phyloP scores from a whole-genome alignment of 2,329 filamentous ascomycete species.

The Penicillium sp. region DNA sequence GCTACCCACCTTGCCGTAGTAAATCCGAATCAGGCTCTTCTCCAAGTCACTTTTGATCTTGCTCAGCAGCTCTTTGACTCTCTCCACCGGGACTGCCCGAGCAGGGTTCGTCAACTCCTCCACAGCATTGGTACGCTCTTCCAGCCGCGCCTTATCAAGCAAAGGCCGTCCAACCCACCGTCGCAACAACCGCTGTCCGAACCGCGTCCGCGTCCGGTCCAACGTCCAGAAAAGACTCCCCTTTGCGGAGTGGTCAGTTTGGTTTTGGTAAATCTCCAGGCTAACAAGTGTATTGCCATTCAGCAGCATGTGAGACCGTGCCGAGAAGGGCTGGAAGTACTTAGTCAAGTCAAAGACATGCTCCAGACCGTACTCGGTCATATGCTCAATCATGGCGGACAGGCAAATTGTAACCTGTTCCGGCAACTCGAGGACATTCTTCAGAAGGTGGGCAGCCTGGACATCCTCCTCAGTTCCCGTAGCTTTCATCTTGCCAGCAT shows the following conservation, averaged over 20 bases:
- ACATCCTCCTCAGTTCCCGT: slow-evolving; percentile 51
- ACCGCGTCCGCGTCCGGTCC: slow-evolving; percentile 84
- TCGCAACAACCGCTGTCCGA: slow-evolving; percentile 78
- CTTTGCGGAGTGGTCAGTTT: slow-evolving; percentile 76
- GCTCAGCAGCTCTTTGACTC: slow-evolving; percentile 65
- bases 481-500: slow-evolving; percentile 74
- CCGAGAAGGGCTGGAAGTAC: slow-evolving; percentile 94
- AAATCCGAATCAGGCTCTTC: slow-evolving; percentile 87
- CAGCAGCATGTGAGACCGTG: slow-evolving; percentile 88
- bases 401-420: slow-evolving; percentile 86
- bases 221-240: slow-evolving; percentile 95
- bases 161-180: slow-evolving; percentile 94
- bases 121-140: slow-evolving; percentile 76
- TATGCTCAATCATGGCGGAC: slow-evolving; percentile 91
- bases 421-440: slow-evolving; percentile 79
- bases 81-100: slow-evolving; percentile 63
- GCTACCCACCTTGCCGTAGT: slow-evolving; percentile 71
- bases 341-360: slow-evolving; percentile 95
- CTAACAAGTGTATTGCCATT: slow-evolving; percentile 93
- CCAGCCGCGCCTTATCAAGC: slow-evolving; percentile 66
- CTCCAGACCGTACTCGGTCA: slow-evolving; percentile 86
- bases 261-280: slow-evolving; percentile 91
- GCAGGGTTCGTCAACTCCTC: slow-evolving; percentile 73
- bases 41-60: slow-evolving; percentile 78
- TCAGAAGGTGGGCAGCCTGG: slow-evolving; percentile 62